Evolutionary conservation across 2,329 filamentous ascomycete genomes (phyloP), one percentile per base, ranked within the genome.

Genomic region (Lecanoromycetidae sp.): DNA sequence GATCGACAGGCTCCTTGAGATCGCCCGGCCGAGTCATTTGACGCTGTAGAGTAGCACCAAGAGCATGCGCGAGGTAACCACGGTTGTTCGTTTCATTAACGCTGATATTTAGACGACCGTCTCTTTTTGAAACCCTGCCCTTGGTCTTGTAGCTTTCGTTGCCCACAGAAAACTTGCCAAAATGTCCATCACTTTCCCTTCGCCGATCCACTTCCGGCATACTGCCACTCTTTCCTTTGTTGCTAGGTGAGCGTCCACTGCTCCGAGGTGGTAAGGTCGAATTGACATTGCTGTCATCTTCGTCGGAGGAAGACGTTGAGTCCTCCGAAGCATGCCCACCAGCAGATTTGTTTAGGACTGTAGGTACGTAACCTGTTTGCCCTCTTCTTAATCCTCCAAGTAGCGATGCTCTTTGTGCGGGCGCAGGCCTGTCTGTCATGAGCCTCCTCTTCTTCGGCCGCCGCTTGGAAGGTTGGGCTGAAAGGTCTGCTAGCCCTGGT

Each of bases 11-110:
- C 22, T 33, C 26, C 13, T 30, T 37, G 23, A 12, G 8, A 5
- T 45, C 39, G 9, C 41, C 40, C 15, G 50, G 40, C 1, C 62
- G 64, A 5, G n/a, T 36, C 0, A 78, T 62, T 32, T 80, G 72
- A 54, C 76, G 76, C 46, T 73, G 69, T 36, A 83, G 70, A 3
- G 77, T 76, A 2, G 75, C 71, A 3, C 82, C 82, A 0, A 88
- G 66, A 3, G 82, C 80, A 58, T 87, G 86, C 35, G 81, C 81
- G 22, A 87, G 68, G 55, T 85, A 86, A 9, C 83, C 83, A 1
- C 69, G 79, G 54, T 81, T 78, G 47, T 73, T 73, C 1, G 76
- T 80, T 58, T 87, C 82, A 44, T 81, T 80, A 57, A 87, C 71
- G 4, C 79, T 82, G 52, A 88, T 84, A 52, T 77, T 78, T 40